Conservation (phyloP, 345 rosid genomes). For the Brassica nigra region DNA sequence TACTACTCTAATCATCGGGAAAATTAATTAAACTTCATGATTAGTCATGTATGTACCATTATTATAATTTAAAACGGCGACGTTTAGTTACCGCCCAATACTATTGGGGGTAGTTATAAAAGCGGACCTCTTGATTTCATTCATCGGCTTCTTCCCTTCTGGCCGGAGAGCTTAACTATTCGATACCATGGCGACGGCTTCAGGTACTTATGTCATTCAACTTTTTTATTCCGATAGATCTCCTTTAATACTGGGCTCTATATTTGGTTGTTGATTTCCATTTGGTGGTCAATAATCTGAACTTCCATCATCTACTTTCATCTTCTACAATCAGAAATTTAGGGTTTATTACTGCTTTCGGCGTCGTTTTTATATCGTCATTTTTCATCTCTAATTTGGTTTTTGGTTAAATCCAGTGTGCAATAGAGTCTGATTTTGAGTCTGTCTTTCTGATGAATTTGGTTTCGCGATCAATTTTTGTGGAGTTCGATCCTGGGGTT, state of each 20-base stretch:
- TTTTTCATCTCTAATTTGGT: background rate
- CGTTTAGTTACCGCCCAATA: background rate
- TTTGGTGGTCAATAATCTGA: background rate
- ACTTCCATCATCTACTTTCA: background rate
- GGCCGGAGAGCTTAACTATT: constrained; percentile 20
- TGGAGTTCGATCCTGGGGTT: background rate
- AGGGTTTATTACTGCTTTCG: constrained; percentile 12
- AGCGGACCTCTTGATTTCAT: background rate
- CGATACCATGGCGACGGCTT: constrained; percentile 38
- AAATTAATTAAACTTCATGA: too few relatives aligned
- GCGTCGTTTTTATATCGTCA: background rate
- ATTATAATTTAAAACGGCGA: background rate
- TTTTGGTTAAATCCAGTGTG: background rate
- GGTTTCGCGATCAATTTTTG: background rate
- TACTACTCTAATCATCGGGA: background rate
- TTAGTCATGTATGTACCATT: background rate
- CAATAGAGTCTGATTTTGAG: constrained; percentile 3
- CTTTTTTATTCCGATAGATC: background rate
- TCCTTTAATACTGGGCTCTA: background rate
- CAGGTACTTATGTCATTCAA: constrained; percentile 18
- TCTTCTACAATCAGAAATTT: background rate
- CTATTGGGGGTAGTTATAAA: background rate
- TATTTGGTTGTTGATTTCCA: constrained; percentile 1
- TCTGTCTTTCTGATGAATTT: background rate
- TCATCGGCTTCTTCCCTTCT: background rate